Percentiles rank a stretch among this genome's conserved stretches.
Conservation (phyloP, 2,329 filamentous ascomycete genomes). For the Neurospora sp. region DNA sequence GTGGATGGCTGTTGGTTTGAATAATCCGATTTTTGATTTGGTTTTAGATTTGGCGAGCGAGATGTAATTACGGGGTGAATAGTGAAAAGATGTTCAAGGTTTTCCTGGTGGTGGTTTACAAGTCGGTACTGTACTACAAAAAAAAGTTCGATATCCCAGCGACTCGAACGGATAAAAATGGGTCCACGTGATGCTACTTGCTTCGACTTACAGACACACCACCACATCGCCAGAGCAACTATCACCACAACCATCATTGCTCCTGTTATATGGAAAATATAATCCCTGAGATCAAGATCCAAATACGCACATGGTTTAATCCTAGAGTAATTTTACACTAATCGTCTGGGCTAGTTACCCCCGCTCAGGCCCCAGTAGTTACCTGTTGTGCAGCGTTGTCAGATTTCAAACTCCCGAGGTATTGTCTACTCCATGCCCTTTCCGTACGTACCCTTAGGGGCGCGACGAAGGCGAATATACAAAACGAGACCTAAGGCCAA, state of each 20-base stretch:
- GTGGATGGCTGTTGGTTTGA: conserved; percentile 10
- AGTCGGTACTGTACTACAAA: background rate
- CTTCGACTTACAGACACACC: background rate
- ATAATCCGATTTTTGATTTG: background rate
- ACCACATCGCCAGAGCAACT: background rate
- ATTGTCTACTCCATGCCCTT: background rate
- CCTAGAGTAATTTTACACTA: background rate
- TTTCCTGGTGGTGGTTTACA: background rate
- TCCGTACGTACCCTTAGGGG: conserved; percentile 13
- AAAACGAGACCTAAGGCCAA: conserved; percentile 35
- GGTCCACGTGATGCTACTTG: background rate
- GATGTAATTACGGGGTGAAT: too few relatives aligned
- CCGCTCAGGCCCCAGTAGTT: background rate
- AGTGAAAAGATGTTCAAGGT: background rate
- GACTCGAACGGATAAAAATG: background rate
- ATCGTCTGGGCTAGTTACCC: background rate
- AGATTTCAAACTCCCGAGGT: background rate
- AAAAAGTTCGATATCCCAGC: background rate
- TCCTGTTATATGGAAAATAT: background rate
- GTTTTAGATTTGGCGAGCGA: background rate
- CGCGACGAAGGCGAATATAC: conserved; percentile 34
- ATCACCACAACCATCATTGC: background rate
- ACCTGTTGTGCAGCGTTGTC: background rate
- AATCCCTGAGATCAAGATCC: background rate
- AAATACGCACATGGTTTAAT: background rate